Evolutionary conservation across 1,284 basidiomycete species (phyloP).

Genomic region (Marasmius tenuissimus): DNA sequence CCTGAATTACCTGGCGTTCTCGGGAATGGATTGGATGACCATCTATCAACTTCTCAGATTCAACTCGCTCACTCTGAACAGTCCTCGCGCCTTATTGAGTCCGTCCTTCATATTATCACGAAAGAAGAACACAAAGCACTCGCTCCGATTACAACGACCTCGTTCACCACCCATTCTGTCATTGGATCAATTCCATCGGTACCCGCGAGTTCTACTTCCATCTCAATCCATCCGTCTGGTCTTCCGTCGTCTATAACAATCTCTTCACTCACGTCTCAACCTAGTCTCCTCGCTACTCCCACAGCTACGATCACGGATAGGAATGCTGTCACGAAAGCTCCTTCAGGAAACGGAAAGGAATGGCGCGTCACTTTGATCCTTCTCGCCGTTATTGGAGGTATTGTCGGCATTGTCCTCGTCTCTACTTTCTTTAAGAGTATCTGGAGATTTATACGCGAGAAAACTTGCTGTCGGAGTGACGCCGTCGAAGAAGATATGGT

Average conservation of each 20-base stretch:
- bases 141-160: background rate
- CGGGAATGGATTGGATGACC: background rate
- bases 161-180: background rate
- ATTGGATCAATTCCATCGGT: background rate
- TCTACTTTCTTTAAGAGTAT: constrained; percentile 68
- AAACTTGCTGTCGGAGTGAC: constrained; percentile 35
- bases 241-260: background rate
- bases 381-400: constrained; percentile 55
- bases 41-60: background rate
- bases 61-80: no score
- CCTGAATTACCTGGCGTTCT: background rate
- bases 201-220: background rate
- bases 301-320: constrained; percentile 8
- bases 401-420: constrained; percentile 52
- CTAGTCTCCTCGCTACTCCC: background rate
- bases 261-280: background rate
- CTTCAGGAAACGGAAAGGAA: constrained; percentile 33
- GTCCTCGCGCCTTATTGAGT: background rate
- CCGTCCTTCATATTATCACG: background rate
- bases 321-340: constrained; percentile 9
- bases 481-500: constrained; percentile 53
- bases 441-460: constrained; percentile 55
- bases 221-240: background rate
- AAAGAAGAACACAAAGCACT: background rate
- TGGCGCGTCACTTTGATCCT: constrained; percentile 71